Evolutionary conservation across 1,284 basidiomycete genomes (phyloP), one percentile per base, ranked within the genome.

Genomic region (Cystobasidium pallidum): DNA sequence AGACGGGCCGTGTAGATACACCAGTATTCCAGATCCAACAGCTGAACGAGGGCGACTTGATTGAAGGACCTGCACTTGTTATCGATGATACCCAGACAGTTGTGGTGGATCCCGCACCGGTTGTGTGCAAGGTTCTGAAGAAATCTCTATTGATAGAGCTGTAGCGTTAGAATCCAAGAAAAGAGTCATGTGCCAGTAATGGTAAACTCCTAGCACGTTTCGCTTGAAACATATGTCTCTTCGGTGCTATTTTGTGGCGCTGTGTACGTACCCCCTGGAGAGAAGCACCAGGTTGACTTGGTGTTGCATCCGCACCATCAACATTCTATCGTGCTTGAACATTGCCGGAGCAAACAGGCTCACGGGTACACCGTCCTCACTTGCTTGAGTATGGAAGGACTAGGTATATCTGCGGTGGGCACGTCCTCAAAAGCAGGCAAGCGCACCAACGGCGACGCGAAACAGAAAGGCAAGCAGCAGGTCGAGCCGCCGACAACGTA

Each of bases 21-120:
- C 91, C 92, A 0, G 88, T 97, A 24, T 92, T 86, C 80, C 79
- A 89, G 76, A 82, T 97, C 72, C 86, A 86, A 52, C 82, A 84
- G 13, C 80, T 97, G 65, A 82, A 82, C 0, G 81, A 87, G 3
- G 94, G 94, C 2, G 88, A 91, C 72, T 82, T 84, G 32, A 84
- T 97, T 36, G 79, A 84, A 36, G 92, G 93, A 0, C 92, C 94
- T 1, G 91, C 91, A 26, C 88, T 94, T 85, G 88, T 95, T 74
- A 90, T 96, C 76, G 93, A 96, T 80, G 84, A 91, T 77, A 96
- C 93, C 17, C 93, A 95, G 83, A 95, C 92, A 30, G 91, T 95
- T 74, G 87, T 94, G 43, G 80, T 94, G 1, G 86, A 91, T 19
- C 89, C 73, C 21, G 26, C 39, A 30, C 66, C 66, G 1, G 68